Evolutionary conservation across 805 yeast genomes (phyloP).

Genomic region (Candida tammaniensis): DNA sequence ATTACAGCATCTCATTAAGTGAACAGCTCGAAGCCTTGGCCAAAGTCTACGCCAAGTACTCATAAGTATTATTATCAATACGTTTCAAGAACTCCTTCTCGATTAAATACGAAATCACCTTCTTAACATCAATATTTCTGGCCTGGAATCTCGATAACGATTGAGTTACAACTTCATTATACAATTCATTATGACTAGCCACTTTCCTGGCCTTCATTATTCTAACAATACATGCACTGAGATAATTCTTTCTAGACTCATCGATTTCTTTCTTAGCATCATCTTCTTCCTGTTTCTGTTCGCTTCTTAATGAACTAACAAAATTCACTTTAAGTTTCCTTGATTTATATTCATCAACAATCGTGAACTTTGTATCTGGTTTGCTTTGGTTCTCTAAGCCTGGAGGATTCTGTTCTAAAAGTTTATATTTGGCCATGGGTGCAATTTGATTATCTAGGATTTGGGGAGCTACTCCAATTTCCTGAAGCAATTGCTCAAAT

Average conservation of each 20-base stretch:
- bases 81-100: constrained; percentile 85
- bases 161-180: constrained; percentile 86
- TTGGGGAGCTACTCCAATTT: constrained; percentile 65
- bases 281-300: constrained; percentile 60
- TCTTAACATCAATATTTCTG: constrained; percentile 79
- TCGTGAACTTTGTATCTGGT: constrained; percentile 56
- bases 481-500: constrained; percentile 56
- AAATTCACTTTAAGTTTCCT: constrained; percentile 83
- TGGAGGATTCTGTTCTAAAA: constrained; percentile 65
- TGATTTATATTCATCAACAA: constrained; percentile 80
- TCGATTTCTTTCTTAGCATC: constrained; percentile 78
- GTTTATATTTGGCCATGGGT: constrained; percentile 76
- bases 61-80: constrained; percentile 68
- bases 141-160: constrained; percentile 83
- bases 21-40: too few species aligned
- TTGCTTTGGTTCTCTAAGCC: constrained; percentile 49
- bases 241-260: constrained; percentile 78
- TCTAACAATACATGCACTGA: constrained; percentile 92
- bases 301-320: constrained; percentile 53
- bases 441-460: constrained; percentile 71
- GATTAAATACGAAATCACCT: constrained; percentile 78
- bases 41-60: constrained; percentile 67
- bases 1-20: too few species aligned
- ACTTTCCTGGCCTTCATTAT: constrained; percentile 92
- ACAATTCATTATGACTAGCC: constrained; percentile 72